phyloP scores from a whole-genome alignment of 2,329 filamentous ascomycete species.

The Teratosphaeria viscida region DNA sequence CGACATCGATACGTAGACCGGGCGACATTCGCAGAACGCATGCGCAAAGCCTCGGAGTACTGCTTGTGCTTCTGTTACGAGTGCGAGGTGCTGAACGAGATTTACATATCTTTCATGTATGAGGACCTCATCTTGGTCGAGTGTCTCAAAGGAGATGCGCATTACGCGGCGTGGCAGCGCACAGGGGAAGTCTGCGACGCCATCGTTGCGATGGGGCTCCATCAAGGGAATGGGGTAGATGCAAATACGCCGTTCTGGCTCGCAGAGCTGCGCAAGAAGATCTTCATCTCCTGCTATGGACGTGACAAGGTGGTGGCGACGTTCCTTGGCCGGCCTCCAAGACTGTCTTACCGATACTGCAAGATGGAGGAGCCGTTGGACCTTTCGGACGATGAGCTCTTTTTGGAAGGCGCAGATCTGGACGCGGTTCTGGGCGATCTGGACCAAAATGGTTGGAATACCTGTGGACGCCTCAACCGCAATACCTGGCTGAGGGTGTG shows the following conservation, averaged over 20 bases:
- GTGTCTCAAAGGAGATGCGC: conserved; percentile 18
- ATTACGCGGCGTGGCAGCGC: conserved; percentile 25
- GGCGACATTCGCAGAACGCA: conserved; percentile 39
- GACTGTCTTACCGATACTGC: conserved; percentile 40
- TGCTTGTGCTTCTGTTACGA: conserved; percentile 27
- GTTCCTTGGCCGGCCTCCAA: conserved; percentile 40
- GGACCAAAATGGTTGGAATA: conserved; percentile 45
- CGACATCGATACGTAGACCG: conserved; percentile 39
- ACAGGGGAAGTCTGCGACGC: conserved; percentile 26
- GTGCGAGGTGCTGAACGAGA: conserved; percentile 24
- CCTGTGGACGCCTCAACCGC: conserved; percentile 32
- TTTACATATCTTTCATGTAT: conserved; percentile 25
- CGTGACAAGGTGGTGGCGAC: conserved; percentile 25
- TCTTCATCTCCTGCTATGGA: conserved; percentile 24
- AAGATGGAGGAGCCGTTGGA: conserved; percentile 46
- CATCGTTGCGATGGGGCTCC: conserved; percentile 25
- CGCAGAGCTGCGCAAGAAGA: conserved; percentile 21
- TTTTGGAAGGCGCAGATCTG: conserved; percentile 35
- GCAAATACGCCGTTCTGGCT: conserved; percentile 26
- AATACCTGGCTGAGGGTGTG: conserved; percentile 39
- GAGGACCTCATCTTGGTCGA: conserved; percentile 24
- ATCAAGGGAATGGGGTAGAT: conserved; percentile 23
- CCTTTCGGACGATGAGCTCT: conserved; percentile 39
- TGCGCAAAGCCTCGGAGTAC: conserved; percentile 23
- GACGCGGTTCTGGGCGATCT: conserved; percentile 30